Evolutionary conservation across 768 basidiomycete species (phyloP), one percentile per base, ranked within the genome.

Genomic region (Hericium erinaceus): DNA sequence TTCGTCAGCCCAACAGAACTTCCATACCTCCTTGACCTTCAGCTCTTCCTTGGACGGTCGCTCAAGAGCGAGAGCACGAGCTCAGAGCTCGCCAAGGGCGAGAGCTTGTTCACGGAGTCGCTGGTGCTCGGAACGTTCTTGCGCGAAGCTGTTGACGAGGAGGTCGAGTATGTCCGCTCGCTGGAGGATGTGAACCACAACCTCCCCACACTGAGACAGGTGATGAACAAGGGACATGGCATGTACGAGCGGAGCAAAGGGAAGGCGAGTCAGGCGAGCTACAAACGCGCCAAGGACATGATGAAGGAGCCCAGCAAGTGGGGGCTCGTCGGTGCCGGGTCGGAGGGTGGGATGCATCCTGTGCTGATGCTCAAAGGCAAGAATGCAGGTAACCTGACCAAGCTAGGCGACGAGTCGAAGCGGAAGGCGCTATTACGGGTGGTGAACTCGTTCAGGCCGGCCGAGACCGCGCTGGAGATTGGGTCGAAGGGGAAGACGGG

Each of bases 181-280:
- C 72, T 93, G 37, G 84, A 90, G 51, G 78, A 77, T 16, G 69
- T 76, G 38, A 81, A 89, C 54, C 81, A 83, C 61, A 78, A 79
- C 11, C 78, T 98, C 24, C 74, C 80, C 10, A 73, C 77, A 46
- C 72, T 95, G 28, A 78, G 87, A 20, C 83, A 84, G 4, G 91
- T 98, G 58, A 95, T 95, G 84, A 77, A 78, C 60, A 84, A 91
- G 54, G 95, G 94, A 0, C 93, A 98, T 61, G 73, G 79, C 2
- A 89, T 98, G 91, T 98, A 95, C 68, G 94, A 98, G 65, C 84
- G 93, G 37, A 92, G 90, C 60, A 87, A 92, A 69, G 89, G 88
- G 20, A 97, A 95, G 67, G 95, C 95, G 16, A 89, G 85, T 65
- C 79, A 80, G 15, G 84, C 85, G 57, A 89, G 87, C 66, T 92